Evolutionary conservation across 108 stramenopile species (phyloP).

Genomic region (Fistulifera pelliculosa): DNA sequence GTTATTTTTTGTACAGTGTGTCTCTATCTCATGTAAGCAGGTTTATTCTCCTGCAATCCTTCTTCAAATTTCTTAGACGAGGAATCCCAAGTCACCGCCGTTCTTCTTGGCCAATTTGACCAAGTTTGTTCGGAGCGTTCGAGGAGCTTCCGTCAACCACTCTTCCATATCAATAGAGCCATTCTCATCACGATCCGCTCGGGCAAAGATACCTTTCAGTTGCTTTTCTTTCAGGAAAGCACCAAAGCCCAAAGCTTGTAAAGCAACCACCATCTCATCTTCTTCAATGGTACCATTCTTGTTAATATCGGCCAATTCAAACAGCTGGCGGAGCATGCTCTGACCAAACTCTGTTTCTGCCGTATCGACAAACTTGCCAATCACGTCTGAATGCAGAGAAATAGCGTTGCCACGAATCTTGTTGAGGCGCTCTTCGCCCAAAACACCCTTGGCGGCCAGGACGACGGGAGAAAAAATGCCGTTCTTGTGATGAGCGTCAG

Average conservation of each 20-base stretch:
- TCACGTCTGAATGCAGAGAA: slow-evolving; percentile 57
- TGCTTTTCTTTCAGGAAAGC: slow-evolving; percentile 69
- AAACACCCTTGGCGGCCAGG: slow-evolving; percentile 31
- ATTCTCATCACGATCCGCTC: slow-evolving; percentile 63
- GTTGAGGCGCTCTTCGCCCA: slow-evolving; percentile 63
- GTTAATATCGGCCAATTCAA: slow-evolving; percentile 47
- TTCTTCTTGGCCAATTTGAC: slow-evolving; percentile 84
- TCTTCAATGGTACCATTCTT: slow-evolving; percentile 49
- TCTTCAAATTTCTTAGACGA: too few species aligned
- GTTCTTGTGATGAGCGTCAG: slow-evolving; percentile 27
- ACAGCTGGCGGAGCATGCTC: slow-evolving; percentile 39
- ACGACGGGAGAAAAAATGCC: slow-evolving; percentile 76
- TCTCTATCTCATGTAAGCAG: too few species aligned
- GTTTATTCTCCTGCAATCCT: too few species aligned
- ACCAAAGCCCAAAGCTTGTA: slow-evolving; percentile 52
- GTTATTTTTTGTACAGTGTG: too few species aligned
- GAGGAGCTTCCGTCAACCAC: slow-evolving; percentile 60
- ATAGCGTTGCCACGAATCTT: slow-evolving; percentile 72
- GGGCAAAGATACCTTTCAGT: slow-evolving; percentile 50
- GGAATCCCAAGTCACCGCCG: slow-evolving; percentile 74
- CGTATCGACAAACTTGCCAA: slow-evolving; percentile 64
- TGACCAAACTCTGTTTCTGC: slow-evolving; percentile 53
- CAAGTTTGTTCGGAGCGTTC: slow-evolving; percentile 62
- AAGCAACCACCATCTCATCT: slow-evolving; percentile 39
- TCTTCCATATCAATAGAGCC: slow-evolving; percentile 61